These are phyloP conservation scores for Capsicum chinense DNA, from an alignment of 257 asterid genomes.

Conservation along the genomic window DNA sequence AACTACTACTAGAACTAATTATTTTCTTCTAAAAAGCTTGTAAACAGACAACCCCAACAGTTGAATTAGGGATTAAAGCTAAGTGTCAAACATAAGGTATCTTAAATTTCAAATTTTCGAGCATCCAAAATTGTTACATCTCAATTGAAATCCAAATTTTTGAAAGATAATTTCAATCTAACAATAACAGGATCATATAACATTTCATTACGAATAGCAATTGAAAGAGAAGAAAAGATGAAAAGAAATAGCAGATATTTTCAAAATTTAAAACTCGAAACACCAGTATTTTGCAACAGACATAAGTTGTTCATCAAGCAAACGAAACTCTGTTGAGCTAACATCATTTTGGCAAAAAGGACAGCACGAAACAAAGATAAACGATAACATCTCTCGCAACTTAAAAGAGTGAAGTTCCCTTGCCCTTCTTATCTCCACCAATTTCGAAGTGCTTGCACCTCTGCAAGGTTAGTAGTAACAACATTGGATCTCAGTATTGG, in stretches of 20 bases:
- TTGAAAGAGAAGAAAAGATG: not conserved
- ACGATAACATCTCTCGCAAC: not conserved
- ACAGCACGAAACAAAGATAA: not conserved
- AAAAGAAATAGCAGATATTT: not conserved
- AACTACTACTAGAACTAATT: too few relatives aligned
- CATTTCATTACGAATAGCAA: not conserved
- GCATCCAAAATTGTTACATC: too few relatives aligned
- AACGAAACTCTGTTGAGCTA: not conserved
- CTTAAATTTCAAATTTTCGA: too few relatives aligned
- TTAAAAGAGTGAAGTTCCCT: conserved; percentile 28
- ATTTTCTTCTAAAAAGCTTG: too few relatives aligned
- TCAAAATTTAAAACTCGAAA: not conserved
- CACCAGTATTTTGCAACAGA: not conserved
- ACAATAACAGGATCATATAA: too few relatives aligned
- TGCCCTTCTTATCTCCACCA: conserved; percentile 28
- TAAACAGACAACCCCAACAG: too few relatives aligned
- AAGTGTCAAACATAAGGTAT: too few relatives aligned
- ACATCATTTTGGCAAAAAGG: not conserved
- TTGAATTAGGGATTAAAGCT: too few relatives aligned
- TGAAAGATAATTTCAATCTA: too few relatives aligned
- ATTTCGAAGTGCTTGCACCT: conserved; percentile 27
- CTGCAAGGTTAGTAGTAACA: not conserved
- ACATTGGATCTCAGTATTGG: not conserved
- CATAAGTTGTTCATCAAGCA: not conserved
- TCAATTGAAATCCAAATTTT: too few relatives aligned